These are phyloP conservation scores for Stachybotrys chartarum DNA, from an alignment of 2,329 filamentous ascomycete genomes.

Conservation along the genomic window DNA sequence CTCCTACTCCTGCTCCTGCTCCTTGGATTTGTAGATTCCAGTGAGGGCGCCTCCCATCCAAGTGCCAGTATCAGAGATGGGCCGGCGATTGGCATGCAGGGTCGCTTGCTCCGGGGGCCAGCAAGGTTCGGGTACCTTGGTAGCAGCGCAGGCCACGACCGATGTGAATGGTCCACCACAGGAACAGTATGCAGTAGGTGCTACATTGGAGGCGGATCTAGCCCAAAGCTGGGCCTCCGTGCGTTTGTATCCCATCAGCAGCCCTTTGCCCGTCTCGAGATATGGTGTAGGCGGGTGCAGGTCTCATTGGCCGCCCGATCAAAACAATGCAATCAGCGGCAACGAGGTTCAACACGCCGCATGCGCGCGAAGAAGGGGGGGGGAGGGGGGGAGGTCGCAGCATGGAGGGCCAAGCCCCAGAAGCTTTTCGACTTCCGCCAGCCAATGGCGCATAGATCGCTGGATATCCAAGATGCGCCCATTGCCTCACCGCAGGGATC, in stretches of 20 bases:
- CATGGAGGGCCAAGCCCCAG: not conserved
- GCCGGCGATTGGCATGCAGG: not conserved
- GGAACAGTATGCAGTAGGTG: not conserved
- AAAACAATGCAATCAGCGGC: not conserved
- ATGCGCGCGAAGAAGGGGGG: not conserved
- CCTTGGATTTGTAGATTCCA: too few relatives aligned
- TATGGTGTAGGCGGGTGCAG: not conserved
- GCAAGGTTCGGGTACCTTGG: not conserved
- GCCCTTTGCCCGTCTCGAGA: not conserved
- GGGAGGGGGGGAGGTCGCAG: too few relatives aligned
- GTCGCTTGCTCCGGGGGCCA: not conserved
- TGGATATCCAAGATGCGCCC: not conserved
- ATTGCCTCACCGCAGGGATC: not conserved
- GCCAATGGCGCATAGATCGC: not conserved
- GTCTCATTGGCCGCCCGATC: not conserved
- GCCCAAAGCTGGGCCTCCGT: not conserved
- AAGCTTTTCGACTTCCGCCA: not conserved
- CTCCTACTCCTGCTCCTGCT: too few relatives aligned
- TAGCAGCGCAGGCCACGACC: not conserved
- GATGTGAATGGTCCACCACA: not conserved
- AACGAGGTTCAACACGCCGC: not conserved
- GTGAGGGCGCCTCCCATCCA: too few relatives aligned
- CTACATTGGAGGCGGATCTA: not conserved
- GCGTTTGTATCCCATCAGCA: not conserved
- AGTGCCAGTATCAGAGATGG: not conserved